Conservation (phyloP, 306 rosid genomes). For the Pterocarpus santalinus region DNA sequence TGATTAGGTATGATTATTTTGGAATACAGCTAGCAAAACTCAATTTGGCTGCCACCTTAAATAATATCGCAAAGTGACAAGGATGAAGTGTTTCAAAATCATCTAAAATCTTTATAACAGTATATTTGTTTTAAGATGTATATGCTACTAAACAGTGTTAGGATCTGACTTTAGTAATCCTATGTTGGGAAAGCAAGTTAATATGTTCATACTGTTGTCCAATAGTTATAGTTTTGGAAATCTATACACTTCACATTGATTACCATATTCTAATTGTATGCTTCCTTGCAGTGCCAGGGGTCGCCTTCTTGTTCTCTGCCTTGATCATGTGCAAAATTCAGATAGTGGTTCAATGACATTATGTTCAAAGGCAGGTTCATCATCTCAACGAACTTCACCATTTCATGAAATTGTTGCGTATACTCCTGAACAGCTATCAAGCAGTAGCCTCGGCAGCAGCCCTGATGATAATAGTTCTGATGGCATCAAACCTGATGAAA, state of each 20-base stretch:
- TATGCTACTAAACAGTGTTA: conserved; percentile 13
- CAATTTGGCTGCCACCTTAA: conserved; percentile 6
- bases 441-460: conserved; percentile 90
- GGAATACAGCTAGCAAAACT: conserved; percentile 23
- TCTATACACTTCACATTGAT: conserved; percentile 34
- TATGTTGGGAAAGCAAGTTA: conserved; percentile 24
- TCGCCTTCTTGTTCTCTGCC: conserved; percentile 86
- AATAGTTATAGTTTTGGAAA: conserved; percentile 26
- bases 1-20: conserved; percentile 24
- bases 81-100: conserved; percentile 1
- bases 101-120: conserved; percentile 27
- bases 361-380: conserved; percentile 78
- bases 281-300: conserved; percentile 80
- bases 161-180: conserved; percentile 20
- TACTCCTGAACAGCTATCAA: conserved; percentile 81
- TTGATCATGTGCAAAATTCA: conserved; percentile 89
- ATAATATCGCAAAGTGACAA: neutral
- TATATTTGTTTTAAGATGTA: conserved; percentile 2
- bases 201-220: conserved; percentile 21
- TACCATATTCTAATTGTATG: conserved; percentile 53
- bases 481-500: conserved; percentile 87
- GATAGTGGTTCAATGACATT: conserved; percentile 91
- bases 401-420: conserved; percentile 78
- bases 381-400: conserved; percentile 81
- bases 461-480: conserved; percentile 90